Evolutionary conservation across 805 yeast species (phyloP), one percentile per base, ranked within the genome.

Genomic region (Vanderwaltozyma tropicalis): DNA sequence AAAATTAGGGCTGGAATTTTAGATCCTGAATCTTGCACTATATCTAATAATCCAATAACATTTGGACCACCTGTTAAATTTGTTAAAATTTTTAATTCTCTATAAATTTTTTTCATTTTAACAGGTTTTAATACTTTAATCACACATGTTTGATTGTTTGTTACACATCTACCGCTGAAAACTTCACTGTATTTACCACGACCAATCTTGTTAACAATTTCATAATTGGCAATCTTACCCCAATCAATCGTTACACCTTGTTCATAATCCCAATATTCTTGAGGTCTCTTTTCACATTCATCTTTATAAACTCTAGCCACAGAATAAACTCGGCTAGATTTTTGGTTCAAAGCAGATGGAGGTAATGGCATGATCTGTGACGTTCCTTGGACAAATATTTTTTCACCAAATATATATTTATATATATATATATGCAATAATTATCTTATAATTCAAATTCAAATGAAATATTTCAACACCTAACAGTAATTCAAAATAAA

Each of bases 171-270:
- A 21, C 95, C 96, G 55, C 78, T 80, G 57, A 88, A 88, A 24
- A 88, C 96, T 60, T 88, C 96, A n/a, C 92, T 80, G 62, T 87
- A 88, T 64, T 85, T 88, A 19, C 96, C 96, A 40, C 95, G 72
- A 12, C 96, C 96, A 15, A 88, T 80, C 61, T 87, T 87, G 44
- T 76, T 75, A 28, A 81, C 69, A 33, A 87, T 78, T 63, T 88
- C 96, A 59, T 87, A 87, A 54, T 80, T 78, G n/a, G 77, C 73
- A 47, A 83, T 94, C 31, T 75, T 67, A 27, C 92, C 87, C 95
- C 96, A 87, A 47, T 75, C 74, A 44, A 88, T 78, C 28, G 74
- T 71, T 35, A 80, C 73, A 33, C 61, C 59, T 41, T 63, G 64
- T 39, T 67, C 95, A 54, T 86, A 86, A 62, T 88, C 95, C 89